Base-by-base conservation (phyloP, 2,329 filamentous ascomycete species). In the Neophaeococcomyces mojaviensis region DNA sequence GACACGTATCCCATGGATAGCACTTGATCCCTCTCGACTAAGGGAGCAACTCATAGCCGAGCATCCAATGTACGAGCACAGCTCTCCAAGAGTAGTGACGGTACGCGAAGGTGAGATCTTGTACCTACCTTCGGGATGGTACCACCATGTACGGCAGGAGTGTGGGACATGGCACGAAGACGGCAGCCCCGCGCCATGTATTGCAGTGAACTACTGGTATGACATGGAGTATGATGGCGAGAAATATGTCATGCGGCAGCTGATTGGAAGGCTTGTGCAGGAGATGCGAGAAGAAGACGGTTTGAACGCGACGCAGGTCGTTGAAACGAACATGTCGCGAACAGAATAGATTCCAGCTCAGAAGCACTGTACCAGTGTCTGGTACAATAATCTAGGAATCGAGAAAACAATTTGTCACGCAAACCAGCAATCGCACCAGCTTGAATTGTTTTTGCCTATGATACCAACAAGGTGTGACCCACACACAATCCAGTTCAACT, bases 161-260 rank as follows among this genome's bases (percentile, higher is more conserved):
- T 55, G 53, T 44, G 55, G 55, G 5, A 13, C 31, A 10, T 57
- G 55, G 55, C 35, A 49, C 20, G 41, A 44, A 26, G 42, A 50
- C 34, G 55, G 49, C 6, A 24, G 7, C 1, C 7, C 20, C 8
- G 55, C 55, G 9, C 55, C 55, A 2, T 57, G 55, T 36, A 53
- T 57, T 19, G 55, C 55, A 2, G 48, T 57, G 19, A 57, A 57
- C 39, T 57, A 57, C 39, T 57, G 55, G 55, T 57, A 45, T 46
- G 53, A 57, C 19, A 57, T 57, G 55, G 55, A 57, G 12, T 57
- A 57, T 35, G 64, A 67, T 39, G 67, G 67, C 3, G 68, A 70
- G 46, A 70, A 67, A 42, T 66, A 64, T 46, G 65, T 67, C 6
- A 61, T 69, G 42, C 61, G 62, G 48, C 65, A 67, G 47, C 64